phyloP scores from a whole-genome alignment of 768 basidiomycete species.

The Amanita thiersii region DNA sequence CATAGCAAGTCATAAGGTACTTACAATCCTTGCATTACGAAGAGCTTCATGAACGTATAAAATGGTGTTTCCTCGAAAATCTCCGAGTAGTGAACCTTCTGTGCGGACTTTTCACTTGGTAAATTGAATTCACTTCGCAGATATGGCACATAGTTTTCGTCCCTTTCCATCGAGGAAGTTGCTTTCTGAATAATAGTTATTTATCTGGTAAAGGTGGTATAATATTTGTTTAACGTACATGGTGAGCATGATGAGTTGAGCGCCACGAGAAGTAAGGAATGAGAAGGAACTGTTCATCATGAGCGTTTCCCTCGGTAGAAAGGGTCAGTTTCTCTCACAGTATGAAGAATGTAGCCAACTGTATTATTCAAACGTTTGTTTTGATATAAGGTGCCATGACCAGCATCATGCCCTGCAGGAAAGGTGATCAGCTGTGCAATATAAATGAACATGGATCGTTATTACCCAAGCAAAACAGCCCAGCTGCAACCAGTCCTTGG shows the following conservation, averaged over 20 bases:
- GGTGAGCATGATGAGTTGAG: constrained; percentile 63
- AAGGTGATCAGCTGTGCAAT: background rate
- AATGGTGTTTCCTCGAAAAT: constrained; percentile 47
- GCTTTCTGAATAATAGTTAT: constrained; percentile 31
- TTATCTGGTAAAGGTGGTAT: background rate
- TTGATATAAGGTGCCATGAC: constrained; percentile 32
- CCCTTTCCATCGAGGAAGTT: constrained; percentile 66
- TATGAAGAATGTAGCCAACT: background rate
- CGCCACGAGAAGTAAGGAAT: constrained; percentile 63
- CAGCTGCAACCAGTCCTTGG: constrained; percentile 42
- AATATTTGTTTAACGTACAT: constrained; percentile 25
- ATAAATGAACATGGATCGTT: background rate
- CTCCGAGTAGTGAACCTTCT: constrained; percentile 35
- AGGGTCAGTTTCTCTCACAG: constrained; percentile 10
- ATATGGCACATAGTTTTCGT: constrained; percentile 67
- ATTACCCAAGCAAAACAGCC: constrained; percentile 45
- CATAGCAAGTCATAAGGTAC: constrained; percentile 30
- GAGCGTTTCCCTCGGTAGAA: background rate
- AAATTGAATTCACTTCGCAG: constrained; percentile 31
- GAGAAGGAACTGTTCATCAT: constrained; percentile 29
- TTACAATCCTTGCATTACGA: constrained; percentile 40
- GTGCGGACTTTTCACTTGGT: constrained; percentile 28
- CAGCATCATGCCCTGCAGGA: constrained; percentile 34
- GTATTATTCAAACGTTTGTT: constrained; percentile 13
- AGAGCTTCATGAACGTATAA: constrained; percentile 30